A percentile compares a stretch with the other conserved stretches of the same genome.
These are phyloP conservation scores for Dichotomocladium elegans DNA, from an alignment of 371 early-diverging fungal species.

Conservation along the genomic window DNA sequence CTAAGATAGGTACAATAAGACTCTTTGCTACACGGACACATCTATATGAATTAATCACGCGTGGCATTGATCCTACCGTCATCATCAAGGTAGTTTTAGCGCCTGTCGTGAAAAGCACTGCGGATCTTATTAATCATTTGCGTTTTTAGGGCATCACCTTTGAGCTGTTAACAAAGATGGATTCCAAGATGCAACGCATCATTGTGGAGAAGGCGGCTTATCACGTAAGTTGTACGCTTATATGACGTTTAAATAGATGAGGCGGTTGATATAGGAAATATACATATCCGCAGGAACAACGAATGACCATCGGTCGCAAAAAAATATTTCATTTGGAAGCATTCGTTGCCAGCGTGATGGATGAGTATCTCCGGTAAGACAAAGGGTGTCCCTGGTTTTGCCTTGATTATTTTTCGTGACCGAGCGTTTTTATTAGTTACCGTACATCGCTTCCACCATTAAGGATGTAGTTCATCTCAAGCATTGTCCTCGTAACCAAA, in stretches of 20 bases:
- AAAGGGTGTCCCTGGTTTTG: too few species aligned
- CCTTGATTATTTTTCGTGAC: too few species aligned
- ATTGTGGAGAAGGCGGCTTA: conserved; percentile 78
- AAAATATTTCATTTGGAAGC: conserved; percentile 98
- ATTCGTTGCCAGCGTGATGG: conserved; percentile 90
- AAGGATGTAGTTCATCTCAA: too few species aligned
- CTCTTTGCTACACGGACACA: conserved; percentile 71
- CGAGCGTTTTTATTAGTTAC: too few species aligned
- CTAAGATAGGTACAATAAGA: conserved; percentile 20
- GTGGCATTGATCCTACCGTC: conserved; percentile 84
- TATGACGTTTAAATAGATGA: not conserved
- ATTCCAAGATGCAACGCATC: conserved; percentile 56
- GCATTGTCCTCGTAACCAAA: too few species aligned
- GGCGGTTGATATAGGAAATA: too few species aligned
- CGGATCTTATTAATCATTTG: not conserved
- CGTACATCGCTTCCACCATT: too few species aligned
- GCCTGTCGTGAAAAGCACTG: not conserved
- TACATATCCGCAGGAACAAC: conserved; percentile 68
- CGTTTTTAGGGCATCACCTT: conserved; percentile 62
- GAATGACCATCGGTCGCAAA: conserved; percentile 85
- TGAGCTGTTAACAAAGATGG: conserved; percentile 64
- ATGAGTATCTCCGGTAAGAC: conserved; percentile 50
- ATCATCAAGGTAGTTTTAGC: conserved; percentile 77
- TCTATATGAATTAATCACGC: conserved; percentile 84
- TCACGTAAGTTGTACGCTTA: conserved; percentile 51